Base-by-base conservation (phyloP, 257 asterid genomes). In the Scutellaria minor region DNA sequence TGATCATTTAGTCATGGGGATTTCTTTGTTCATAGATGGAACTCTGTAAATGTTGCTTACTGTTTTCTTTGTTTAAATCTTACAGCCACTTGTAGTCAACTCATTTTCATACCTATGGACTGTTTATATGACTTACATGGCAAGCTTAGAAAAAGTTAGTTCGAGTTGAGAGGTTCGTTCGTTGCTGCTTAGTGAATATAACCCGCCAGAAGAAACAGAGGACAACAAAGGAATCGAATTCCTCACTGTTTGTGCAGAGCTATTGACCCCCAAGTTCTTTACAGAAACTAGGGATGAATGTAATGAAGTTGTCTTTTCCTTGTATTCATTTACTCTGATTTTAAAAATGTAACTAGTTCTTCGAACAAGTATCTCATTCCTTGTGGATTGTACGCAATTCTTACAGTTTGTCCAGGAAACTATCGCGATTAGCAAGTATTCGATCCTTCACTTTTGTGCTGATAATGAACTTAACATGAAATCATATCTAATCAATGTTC, bases 21-120 rank as follows among this genome's bases (percentile, higher is more conserved):
- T 10, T 47, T 47, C 20, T 46, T 66, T 62, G 6, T 58, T 24
- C 14, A 51, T 24, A 5, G 10, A 46, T 6, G 6, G 24, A 27
- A 50, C 41, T 13, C 44, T 6, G 0, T 31, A 31, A 18, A 20
- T 48, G 5, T 37, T 35, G 12, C 66, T 44, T 58, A 40, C 35
- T 4, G 20, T 54, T 35, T 5, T 70, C 13, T 41, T 76, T 68
- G 69, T 79, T 68, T 71, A 37, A 62, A 41, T 68, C 27, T 78
- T 70, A 72, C 95, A 90, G 98, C 98, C 98, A 27, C 79, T 93
- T 5, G 96, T 85, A 68, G 80, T 88, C 87, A 90, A 93, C 81
- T 83, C 89, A 14, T 93, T 87, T 79, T 81, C 98, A 0, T 93
- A 85, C 71, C 41, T 90, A 53, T 90, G 97, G 98, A 93, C 92